Conservation (phyloP, 2,329 filamentous ascomycete species). For the Clarireedia sp. region DNA sequence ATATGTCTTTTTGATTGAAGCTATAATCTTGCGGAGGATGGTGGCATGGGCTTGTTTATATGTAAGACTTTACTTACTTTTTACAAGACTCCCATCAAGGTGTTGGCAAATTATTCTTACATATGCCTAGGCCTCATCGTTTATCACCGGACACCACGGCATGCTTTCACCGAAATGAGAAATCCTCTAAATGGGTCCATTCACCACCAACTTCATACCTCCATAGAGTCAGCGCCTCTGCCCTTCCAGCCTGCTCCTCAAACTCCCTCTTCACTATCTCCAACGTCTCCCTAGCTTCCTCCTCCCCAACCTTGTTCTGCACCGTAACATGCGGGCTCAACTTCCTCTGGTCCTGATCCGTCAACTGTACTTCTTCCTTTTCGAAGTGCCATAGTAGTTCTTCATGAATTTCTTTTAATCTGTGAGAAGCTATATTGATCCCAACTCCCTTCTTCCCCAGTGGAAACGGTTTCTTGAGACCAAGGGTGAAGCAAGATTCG, state of each 20-base stretch:
- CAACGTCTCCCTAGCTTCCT: conserved; percentile 3
- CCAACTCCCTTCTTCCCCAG: not conserved
- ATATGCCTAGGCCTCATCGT: too few relatives aligned
- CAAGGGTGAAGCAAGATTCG: conserved; percentile 3
- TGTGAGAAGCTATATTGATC: not conserved
- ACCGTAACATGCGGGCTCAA: conserved; percentile 10
- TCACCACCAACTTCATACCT: conserved; percentile 10
- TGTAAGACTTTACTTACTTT: too few relatives aligned
- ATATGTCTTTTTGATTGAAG: too few relatives aligned
- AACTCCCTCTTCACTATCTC: not conserved
- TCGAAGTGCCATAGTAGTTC: not conserved
- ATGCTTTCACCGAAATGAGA: not conserved
- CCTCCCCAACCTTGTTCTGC: conserved; percentile 9
- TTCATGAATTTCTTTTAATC: not conserved
- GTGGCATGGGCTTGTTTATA: too few relatives aligned
- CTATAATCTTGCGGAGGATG: too few relatives aligned
- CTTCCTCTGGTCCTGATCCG: conserved; percentile 5
- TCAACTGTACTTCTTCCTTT: conserved; percentile 2
- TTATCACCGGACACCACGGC: too few relatives aligned
- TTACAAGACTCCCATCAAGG: too few relatives aligned
- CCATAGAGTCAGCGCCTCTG: conserved; percentile 8
- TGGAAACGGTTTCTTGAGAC: not conserved
- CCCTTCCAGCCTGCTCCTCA: not conserved
- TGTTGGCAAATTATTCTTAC: too few relatives aligned
- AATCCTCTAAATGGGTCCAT: conserved; percentile 10